phyloP scores from a whole-genome alignment of 225 moss, liverwort and hornwort genomes.

The Neckera pumila region DNA sequence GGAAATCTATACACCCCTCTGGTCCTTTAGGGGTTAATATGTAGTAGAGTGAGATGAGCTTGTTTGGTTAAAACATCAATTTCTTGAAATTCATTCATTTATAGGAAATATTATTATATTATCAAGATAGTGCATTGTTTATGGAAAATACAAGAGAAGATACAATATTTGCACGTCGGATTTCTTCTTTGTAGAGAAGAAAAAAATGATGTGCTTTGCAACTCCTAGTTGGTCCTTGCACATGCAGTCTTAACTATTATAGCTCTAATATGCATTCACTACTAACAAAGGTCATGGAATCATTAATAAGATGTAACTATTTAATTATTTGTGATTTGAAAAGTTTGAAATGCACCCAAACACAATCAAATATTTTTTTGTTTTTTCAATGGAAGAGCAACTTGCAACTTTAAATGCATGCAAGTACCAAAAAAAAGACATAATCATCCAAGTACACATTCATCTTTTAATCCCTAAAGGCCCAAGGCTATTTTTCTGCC shows the following conservation, averaged over 20 bases:
- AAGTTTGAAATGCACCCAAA: not conserved
- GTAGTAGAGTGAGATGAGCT: rapidly evolving
- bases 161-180: not conserved
- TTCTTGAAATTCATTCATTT: not conserved
- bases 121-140: not conserved
- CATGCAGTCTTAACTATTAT: not conserved
- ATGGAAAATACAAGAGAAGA: not conserved
- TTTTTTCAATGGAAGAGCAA: no score
- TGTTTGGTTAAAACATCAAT: not conserved
- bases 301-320: not conserved
- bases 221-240: not conserved
- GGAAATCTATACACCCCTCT: no score
- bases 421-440: not conserved
- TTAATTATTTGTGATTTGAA: not conserved
- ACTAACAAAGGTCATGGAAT: not conserved
- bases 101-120: not conserved
- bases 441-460: not conserved
- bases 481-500: no score
- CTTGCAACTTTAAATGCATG: no score
- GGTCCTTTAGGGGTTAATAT: no score
- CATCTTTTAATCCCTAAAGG: no score
- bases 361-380: not conserved
- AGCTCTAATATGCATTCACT: not conserved
- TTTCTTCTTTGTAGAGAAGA: not conserved
- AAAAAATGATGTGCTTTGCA: not conserved